Conservation (phyloP, 140 eudicot species). For the Eryngium alpinum region DNA sequence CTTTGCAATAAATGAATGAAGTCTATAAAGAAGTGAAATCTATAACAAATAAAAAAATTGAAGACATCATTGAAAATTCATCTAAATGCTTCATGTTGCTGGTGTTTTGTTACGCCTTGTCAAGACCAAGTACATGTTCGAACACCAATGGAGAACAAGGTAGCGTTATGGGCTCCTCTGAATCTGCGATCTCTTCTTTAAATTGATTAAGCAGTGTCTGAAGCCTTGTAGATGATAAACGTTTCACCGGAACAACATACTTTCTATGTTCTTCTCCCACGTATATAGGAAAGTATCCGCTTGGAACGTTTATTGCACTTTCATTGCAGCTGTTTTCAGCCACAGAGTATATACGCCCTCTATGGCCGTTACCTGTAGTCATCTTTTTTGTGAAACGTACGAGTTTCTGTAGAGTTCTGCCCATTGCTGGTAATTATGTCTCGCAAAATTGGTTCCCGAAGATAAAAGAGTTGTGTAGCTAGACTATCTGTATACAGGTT, state of each 20-base stretch:
- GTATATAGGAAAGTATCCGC: conserved; percentile 17
- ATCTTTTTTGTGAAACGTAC: not conserved
- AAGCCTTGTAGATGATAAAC: conserved; percentile 16
- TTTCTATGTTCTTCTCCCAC: conserved; percentile 17
- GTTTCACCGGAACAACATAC: conserved; percentile 7
- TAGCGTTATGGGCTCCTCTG: conserved; percentile 5
- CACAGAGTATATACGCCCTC: not conserved
- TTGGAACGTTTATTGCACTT: not conserved
- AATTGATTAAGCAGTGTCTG: conserved; percentile 10
- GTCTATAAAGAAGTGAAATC: too few species aligned
- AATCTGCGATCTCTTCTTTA: conserved; percentile 14
- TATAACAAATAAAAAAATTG: not conserved
- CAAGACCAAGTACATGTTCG: conserved; percentile 12
- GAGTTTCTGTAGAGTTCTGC: not conserved
- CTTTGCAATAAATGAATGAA: too few species aligned
- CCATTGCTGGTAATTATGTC: not conserved
- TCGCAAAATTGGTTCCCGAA: too few species aligned
- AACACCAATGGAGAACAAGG: conserved; percentile 19
- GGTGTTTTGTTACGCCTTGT: not conserved
- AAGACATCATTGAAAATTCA: not conserved
- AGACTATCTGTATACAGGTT: too few species aligned
- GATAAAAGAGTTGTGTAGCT: too few species aligned
- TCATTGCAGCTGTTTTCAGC: not conserved
- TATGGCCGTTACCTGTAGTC: not conserved
- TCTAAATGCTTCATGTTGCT: not conserved